These are phyloP conservation scores for Didymellaceae sp. DNA, from an alignment of 2,329 filamentous ascomycete genomes.

Conservation along the genomic window DNA sequence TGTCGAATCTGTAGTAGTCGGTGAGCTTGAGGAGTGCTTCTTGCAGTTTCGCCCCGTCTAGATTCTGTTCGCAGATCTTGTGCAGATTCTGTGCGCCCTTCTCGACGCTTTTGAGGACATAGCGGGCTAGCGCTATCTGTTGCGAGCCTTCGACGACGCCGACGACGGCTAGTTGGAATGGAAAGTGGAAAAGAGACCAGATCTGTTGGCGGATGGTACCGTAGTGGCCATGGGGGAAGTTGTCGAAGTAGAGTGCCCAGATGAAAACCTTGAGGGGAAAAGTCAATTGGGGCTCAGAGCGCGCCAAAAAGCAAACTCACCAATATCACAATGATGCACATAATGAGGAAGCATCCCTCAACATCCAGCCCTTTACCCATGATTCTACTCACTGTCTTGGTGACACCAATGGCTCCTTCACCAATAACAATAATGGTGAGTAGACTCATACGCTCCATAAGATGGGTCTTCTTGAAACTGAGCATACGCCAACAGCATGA, in stretches of 20 bases:
- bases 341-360: constrained; percentile 44
- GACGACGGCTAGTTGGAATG: constrained; percentile 68
- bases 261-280: constrained; percentile 55
- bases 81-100: constrained; percentile 50
- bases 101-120: constrained; percentile 53
- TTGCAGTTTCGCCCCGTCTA: constrained; percentile 41
- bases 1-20: constrained; percentile 41
- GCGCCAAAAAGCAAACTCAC: constrained; percentile 24
- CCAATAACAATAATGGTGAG: constrained; percentile 71
- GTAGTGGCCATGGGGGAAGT: constrained; percentile 58
- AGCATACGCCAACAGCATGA: constrained; percentile 64
- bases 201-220: constrained; percentile 65
- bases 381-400: constrained; percentile 57
- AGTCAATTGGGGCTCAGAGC: constrained; percentile 8
- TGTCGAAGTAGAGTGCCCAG: constrained; percentile 68
- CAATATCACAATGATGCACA: constrained; percentile 46
- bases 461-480: constrained; percentile 67
- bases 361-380: constrained; percentile 48
- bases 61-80: constrained; percentile 45
- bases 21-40: constrained; percentile 34
- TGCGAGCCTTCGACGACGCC: constrained; percentile 69
- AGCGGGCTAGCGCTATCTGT: constrained; percentile 60
- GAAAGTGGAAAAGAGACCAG: constrained; percentile 66
- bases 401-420: constrained; percentile 69
- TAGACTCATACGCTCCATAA: constrained; percentile 68